Base-by-base conservation (phyloP, 2,329 filamentous ascomycete species). In the Fusarium sp. region DNA sequence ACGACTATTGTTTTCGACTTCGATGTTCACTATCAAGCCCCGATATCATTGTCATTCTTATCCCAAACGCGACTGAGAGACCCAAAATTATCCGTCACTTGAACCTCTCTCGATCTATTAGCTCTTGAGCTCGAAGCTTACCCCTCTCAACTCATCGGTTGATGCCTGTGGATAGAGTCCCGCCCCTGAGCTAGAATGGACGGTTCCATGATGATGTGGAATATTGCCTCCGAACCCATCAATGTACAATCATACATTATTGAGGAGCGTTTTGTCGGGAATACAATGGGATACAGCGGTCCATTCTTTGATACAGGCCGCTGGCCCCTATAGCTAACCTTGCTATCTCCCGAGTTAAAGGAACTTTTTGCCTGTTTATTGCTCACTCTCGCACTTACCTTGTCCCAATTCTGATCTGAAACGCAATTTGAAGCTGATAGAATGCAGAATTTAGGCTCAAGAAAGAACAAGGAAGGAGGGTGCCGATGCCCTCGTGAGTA, bases 1-100 rank as follows among this genome's bases (percentile, higher is more conserved):
- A 64, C 44, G 42, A 58, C 30, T 48, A 44, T 59, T 74, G 37
- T 64, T 58, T 57, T 66, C 63, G 49, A 63, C 46, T 64, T 40
- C 41, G 54, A 60, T 55, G 45, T 40, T 55, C 69, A 20, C 45
- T 37, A 46, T 49, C 42, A 60, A 33, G 40, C 35, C n/a, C 33
- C 44, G 37, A 23, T 23, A 20, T 40, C 52, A 38, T 62, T 45
- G 27, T 20, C 46, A 52, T 37, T 33, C 45, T 49, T 35, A 40
- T 60, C 35, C 45, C 59, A 44, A 40, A 26, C 42, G 56, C 46
- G 38, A 40, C 33, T 53, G 23, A 32, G 40, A 30, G 52, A 18
- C 26, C 41, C 30, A 30, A 38, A 42, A 20, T 41, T 45, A 18
- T n/a, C 42, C 33, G 46, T 30, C 37, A 27, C 50, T 40, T 11